Percentiles rank a stretch among this genome's conserved stretches.
Evolutionary conservation across 2,329 filamentous ascomycete species (phyloP).

Genomic region (Falciphora oryzae): DNA sequence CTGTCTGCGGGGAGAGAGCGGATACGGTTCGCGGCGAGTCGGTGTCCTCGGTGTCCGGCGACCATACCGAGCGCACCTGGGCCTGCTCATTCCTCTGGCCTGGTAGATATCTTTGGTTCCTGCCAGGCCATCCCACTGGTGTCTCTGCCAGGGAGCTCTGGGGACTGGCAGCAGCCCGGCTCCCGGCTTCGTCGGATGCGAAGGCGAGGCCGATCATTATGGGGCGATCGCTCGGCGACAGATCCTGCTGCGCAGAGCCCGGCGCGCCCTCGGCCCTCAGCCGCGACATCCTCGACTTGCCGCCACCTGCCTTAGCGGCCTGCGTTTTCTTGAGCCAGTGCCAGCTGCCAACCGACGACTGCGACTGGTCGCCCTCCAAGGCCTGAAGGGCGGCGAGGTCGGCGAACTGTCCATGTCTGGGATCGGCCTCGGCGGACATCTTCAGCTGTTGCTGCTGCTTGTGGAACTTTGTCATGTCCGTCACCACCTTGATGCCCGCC

Average conservation of each 20-base stretch:
- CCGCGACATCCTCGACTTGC: constrained; percentile 19
- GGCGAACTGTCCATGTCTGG: constrained; percentile 42
- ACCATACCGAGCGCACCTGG: constrained; percentile 50
- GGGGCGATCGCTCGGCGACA: constrained; percentile 64
- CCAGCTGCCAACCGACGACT: constrained; percentile 51
- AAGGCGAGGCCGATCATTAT: constrained; percentile 69
- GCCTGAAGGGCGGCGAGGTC: constrained; percentile 55
- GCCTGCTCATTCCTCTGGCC: constrained; percentile 12
- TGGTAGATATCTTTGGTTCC: not conserved
- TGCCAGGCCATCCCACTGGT: constrained; percentile 23
- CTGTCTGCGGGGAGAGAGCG: constrained; percentile 26
- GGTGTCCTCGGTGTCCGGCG: constrained; percentile 52
- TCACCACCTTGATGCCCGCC: constrained; percentile 63
- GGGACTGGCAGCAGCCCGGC: constrained; percentile 32
- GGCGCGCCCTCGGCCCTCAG: constrained; percentile 21
- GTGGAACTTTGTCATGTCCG: constrained; percentile 55
- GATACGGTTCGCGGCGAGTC: not conserved
- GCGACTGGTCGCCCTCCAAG: constrained; percentile 49
- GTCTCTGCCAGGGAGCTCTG: constrained; percentile 40
- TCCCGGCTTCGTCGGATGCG: constrained; percentile 44
- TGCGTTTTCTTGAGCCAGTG: constrained; percentile 45
- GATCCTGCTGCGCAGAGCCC: constrained; percentile 31
- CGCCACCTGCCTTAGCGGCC: constrained; percentile 22
- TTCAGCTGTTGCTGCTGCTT: constrained; percentile 33
- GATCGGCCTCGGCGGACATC: constrained; percentile 17